Evolutionary conservation across 768 basidiomycete species (phyloP).

Genomic region (Hericium coralloides): DNA sequence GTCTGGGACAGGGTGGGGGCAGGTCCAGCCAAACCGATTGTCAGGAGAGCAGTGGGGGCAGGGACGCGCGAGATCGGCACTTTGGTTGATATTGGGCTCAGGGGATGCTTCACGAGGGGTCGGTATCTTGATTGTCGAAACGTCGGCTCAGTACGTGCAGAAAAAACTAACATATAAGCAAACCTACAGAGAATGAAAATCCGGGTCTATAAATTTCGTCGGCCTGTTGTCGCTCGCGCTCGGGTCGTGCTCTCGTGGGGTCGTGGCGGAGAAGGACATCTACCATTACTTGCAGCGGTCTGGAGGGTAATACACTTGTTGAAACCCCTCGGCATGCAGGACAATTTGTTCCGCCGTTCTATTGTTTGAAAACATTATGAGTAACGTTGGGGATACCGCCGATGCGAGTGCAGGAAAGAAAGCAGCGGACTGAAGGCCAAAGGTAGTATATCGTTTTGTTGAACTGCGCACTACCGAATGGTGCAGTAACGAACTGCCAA

Average conservation of each 20-base stretch:
- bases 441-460: not conserved
- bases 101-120: conserved; percentile 69
- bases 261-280: conserved; percentile 64
- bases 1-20: conserved; percentile 73
- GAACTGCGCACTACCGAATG: not conserved
- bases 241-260: conserved; percentile 58
- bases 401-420: conserved; percentile 9
- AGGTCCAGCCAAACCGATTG: conserved; percentile 72
- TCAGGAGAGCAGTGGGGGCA: conserved; percentile 69
- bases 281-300: conserved; percentile 62
- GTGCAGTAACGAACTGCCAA: no score
- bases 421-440: conserved; percentile 7
- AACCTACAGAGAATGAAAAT: conserved; percentile 50
- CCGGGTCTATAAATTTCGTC: conserved; percentile 71
- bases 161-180: conserved; percentile 1
- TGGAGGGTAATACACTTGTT: conserved; percentile 60
- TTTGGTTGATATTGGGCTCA: conserved; percentile 60
- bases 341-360: conserved; percentile 84
- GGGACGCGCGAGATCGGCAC: conserved; percentile 59
- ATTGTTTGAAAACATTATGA: not conserved
- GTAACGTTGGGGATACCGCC: not conserved
- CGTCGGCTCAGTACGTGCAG: not conserved
- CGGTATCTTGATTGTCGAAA: conserved; percentile 44
- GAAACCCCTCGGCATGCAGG: conserved; percentile 73
- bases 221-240: conserved; percentile 69